A percentile compares a stretch with the other conserved stretches of the same genome.
Evolutionary conservation across 129 eudicot genomes (phyloP).

Genomic region (Erigeron canadensis): DNA sequence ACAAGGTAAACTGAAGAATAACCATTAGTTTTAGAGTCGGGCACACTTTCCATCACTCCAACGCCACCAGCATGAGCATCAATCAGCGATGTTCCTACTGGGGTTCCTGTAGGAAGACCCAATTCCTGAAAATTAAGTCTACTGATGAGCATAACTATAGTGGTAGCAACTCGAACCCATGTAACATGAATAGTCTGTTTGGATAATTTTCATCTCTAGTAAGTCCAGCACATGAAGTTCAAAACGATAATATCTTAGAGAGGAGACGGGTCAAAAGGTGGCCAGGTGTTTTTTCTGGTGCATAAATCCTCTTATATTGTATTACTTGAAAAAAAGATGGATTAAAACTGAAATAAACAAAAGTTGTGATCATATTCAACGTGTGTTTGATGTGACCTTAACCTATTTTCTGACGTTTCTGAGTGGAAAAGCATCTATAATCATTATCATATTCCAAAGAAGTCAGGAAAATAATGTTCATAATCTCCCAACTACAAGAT

Average conservation of each 20-base stretch:
- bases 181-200: neutral
- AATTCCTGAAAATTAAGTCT: slow-evolving; percentile 56
- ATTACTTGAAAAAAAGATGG: no score
- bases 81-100: slow-evolving; percentile 92
- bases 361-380: no score
- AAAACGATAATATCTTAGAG: neutral
- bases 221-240: neutral
- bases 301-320: neutral
- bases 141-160: slow-evolving; percentile 21
- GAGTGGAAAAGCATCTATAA: slow-evolving; percentile 14
- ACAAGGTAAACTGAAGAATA: neutral
- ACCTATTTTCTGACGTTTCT: neutral
- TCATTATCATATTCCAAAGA: slow-evolving; percentile 20
- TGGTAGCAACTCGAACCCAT: slow-evolving; percentile 8
- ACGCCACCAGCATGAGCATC: slow-evolving; percentile 99
- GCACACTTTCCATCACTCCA: slow-evolving; percentile 95
- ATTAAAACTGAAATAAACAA: no score
- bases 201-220: neutral
- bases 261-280: neutral
- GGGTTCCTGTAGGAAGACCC: slow-evolving; percentile 74
- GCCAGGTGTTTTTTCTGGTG: neutral
- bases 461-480: neutral
- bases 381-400: no score
- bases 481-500: slow-evolving; percentile 16
- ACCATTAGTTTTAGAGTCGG: slow-evolving; percentile 56